phyloP scores from a whole-genome alignment of 169 alveolate species.

The Plasmodium adleri region DNA sequence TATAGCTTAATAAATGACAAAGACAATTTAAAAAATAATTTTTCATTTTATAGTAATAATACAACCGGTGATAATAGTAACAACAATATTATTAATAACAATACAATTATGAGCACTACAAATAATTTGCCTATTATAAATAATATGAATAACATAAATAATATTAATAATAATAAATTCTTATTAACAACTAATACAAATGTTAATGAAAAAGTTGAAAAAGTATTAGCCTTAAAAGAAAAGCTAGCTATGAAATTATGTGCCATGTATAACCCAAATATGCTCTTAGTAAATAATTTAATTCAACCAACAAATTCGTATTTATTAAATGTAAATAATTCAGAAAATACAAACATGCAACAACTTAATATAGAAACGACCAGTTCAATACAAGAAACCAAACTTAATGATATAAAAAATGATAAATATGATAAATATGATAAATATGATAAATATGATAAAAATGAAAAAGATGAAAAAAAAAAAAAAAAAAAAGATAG shows the following conservation, averaged over 20 bases:
- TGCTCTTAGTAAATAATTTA: constrained; percentile 41
- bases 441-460: neutral
- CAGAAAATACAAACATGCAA: neutral
- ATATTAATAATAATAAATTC: too few species aligned
- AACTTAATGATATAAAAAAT: neutral
- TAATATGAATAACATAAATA: neutral
- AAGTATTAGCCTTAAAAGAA: constrained; percentile 75
- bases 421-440: neutral
- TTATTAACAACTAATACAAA: neutral
- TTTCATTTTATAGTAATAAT: constrained; percentile 32
- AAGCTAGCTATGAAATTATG: constrained; percentile 67
- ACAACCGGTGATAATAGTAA: neutral
- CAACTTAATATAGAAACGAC: too few species aligned
- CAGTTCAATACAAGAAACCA: neutral
- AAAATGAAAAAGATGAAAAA: neutral
- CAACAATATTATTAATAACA: neutral
- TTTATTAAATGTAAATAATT: neutral
- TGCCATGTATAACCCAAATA: constrained; percentile 69
- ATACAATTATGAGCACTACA: too few species aligned
- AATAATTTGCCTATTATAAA: neutral
- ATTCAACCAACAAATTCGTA: constrained; percentile 6
- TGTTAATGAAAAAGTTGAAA: constrained; percentile 77
- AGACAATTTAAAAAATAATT: constrained; percentile 32
- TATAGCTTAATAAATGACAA: constrained; percentile 48
- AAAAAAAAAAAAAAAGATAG: neutral